These are phyloP conservation scores for Alternaria sp. DNA, from an alignment of 2,329 filamentous ascomycete species.

Conservation along the genomic window DNA sequence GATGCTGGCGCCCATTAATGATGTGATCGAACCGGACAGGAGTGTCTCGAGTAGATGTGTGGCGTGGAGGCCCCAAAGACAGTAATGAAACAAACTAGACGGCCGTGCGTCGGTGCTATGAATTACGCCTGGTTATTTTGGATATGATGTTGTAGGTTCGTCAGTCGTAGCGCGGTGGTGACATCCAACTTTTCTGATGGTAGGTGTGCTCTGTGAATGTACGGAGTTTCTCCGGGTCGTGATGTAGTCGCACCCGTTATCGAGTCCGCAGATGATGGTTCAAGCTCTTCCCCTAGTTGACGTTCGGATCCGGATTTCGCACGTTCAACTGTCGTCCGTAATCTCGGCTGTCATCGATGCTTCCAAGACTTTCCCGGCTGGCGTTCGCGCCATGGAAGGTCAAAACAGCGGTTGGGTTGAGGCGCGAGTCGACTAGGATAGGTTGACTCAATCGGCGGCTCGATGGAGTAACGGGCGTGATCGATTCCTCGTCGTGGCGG, in stretches of 20 bases:
- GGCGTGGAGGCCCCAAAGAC: neutral
- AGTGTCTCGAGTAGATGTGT: neutral
- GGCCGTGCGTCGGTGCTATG: constrained; percentile 29
- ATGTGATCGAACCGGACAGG: constrained; percentile 14
- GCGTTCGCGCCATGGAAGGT: constrained; percentile 51
- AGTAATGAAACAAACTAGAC: constrained; percentile 14
- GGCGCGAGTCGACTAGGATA: constrained; percentile 55
- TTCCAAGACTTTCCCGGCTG: constrained; percentile 54
- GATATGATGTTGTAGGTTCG: constrained; percentile 23
- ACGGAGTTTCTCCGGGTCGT: neutral
- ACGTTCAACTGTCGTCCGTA: constrained; percentile 57
- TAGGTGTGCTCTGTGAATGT: constrained; percentile 7
- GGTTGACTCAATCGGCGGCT: constrained; percentile 52
- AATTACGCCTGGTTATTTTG: constrained; percentile 22
- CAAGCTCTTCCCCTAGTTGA: neutral
- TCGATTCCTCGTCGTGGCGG: constrained; percentile 39
- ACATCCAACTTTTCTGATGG: constrained; percentile 22
- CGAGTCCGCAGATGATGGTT: neutral
- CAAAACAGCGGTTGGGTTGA: constrained; percentile 57
- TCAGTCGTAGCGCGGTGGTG: constrained; percentile 35
- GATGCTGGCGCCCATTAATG: constrained; percentile 23
- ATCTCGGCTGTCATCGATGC: constrained; percentile 55
- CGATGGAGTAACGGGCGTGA: constrained; percentile 43
- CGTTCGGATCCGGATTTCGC: constrained; percentile 42
- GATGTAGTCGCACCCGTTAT: neutral